phyloP scores from a whole-genome alignment of 352 stramenopile genomes.

The Phytophthora agathidicida region DNA sequence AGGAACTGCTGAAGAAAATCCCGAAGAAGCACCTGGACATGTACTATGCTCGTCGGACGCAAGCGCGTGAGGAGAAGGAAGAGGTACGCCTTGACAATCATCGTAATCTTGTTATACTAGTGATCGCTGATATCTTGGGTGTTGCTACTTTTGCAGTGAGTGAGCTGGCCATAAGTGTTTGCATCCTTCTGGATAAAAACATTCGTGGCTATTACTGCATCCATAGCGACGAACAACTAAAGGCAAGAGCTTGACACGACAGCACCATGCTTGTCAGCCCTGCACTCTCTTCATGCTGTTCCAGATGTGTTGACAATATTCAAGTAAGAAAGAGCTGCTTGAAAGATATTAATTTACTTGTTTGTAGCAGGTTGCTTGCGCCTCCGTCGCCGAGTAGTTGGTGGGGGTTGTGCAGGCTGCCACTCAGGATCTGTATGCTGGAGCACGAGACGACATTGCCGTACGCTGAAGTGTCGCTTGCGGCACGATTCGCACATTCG shows the following conservation, averaged over 20 bases:
- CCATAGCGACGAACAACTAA: slow-evolving; percentile 15
- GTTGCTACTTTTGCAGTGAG: slow-evolving; percentile 22
- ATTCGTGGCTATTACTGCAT: slow-evolving; percentile 9
- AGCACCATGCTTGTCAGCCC: slow-evolving; percentile 16
- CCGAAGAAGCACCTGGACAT: slow-evolving; percentile 98
- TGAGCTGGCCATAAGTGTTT: slow-evolving; percentile 7
- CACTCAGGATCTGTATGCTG: slow-evolving; percentile 76
- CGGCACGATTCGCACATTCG: slow-evolving; percentile 75
- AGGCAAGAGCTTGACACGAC: slow-evolving; percentile 6
- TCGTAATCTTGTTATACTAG: not conserved
- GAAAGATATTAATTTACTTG: slow-evolving; percentile 34
- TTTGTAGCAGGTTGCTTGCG: slow-evolving; percentile 30
- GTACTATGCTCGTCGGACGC: slow-evolving; percentile 95
- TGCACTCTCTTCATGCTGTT: slow-evolving; percentile 22
- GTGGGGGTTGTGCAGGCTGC: slow-evolving; percentile 38
- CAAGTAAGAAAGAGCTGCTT: slow-evolving; percentile 31
- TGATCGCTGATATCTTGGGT: slow-evolving; percentile 9
- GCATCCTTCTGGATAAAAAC: slow-evolving; percentile 4
- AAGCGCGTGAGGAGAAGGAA: slow-evolving; percentile 89
- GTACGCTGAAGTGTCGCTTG: slow-evolving; percentile 68
- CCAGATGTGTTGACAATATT: slow-evolving; percentile 29
- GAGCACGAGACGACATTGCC: slow-evolving; percentile 69
- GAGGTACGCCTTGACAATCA: slow-evolving; percentile 44
- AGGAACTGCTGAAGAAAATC: slow-evolving; percentile 99
- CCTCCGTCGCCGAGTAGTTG: slow-evolving; percentile 27